These are phyloP conservation scores for Herpetospermum pedunculosum DNA, from an alignment of 306 rosid species.

Conservation along the genomic window DNA sequence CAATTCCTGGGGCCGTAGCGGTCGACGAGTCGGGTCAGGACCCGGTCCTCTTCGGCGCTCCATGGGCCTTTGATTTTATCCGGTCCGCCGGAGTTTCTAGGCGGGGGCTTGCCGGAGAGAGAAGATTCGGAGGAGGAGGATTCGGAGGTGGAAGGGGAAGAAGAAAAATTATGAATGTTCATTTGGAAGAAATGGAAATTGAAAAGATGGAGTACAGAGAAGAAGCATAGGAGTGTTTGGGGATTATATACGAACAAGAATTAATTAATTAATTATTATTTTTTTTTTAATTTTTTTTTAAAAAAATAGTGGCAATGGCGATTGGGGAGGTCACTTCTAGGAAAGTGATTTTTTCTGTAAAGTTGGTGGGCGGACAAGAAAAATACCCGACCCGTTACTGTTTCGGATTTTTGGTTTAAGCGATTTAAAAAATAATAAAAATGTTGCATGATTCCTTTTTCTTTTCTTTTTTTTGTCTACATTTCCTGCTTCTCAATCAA, in stretches of 20 bases:
- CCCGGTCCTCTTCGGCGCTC: slow-evolving; percentile 90
- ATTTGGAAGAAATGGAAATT: not conserved
- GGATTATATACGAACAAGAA: not conserved
- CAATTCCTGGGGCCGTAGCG: slow-evolving; percentile 76
- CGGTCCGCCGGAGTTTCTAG: not conserved
- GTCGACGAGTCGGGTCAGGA: slow-evolving; percentile 68
- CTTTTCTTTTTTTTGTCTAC: not conserved
- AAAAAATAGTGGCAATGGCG: not conserved
- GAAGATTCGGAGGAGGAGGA: slow-evolving; percentile 59
- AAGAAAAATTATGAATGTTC: slow-evolving; percentile 24
- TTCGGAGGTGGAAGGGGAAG: slow-evolving; percentile 51
- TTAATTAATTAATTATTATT: not conserved
- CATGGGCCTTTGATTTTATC: slow-evolving; percentile 85
- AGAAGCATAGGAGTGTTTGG: not conserved
- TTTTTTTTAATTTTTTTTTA: not conserved
- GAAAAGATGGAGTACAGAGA: not conserved
- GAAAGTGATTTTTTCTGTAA: slow-evolving; percentile 46
- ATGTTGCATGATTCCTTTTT: too few relatives aligned
- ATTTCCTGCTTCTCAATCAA: not conserved
- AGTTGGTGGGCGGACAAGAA: slow-evolving; percentile 13
- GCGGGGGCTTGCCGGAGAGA: slow-evolving; percentile 2
- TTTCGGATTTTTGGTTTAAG: not conserved
- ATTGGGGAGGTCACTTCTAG: slow-evolving; percentile 28
- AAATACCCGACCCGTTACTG: not conserved
- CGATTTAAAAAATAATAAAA: too few relatives aligned